Conservation (phyloP, 2,329 filamentous ascomycete species). For the Neocucurbitaria cava region DNA sequence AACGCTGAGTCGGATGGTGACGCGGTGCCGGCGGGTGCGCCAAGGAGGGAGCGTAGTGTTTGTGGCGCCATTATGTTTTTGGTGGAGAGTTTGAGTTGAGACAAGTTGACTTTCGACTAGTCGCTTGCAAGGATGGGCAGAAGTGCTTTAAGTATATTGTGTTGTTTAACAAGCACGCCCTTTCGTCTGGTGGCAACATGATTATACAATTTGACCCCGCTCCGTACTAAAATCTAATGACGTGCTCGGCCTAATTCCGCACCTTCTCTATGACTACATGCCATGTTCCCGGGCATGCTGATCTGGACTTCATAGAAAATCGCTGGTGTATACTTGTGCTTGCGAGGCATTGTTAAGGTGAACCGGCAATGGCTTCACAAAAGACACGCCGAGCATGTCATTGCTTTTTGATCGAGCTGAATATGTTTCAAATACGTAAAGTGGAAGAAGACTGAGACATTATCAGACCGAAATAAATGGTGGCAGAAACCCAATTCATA, state of each 20-base stretch:
- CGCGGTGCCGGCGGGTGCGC: constrained; percentile 62
- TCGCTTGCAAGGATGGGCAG: neutral
- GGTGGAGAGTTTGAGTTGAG: neutral
- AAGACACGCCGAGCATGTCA: too few species aligned
- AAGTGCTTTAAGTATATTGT: neutral
- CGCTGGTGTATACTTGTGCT: too few species aligned
- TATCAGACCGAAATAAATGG: neutral
- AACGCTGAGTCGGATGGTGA: constrained; percentile 65
- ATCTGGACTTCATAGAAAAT: neutral
- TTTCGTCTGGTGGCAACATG: too few species aligned
- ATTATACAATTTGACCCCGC: neutral
- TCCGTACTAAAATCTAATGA: neutral
- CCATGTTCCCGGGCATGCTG: neutral
- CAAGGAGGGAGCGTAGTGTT: constrained; percentile 61
- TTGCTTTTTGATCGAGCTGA: too few species aligned
- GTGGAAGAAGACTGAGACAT: too few species aligned
- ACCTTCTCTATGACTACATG: neutral
- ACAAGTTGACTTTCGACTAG: neutral
- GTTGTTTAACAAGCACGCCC: neutral
- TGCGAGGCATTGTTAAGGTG: too few species aligned
- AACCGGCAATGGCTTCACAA: too few species aligned
- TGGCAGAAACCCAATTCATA: neutral
- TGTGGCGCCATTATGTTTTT: constrained; percentile 12
- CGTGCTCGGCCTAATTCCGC: neutral
- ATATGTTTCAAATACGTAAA: too few species aligned